Percentiles rank a stretch among this genome's conserved stretches.
phyloP scores from a whole-genome alignment of 495 filamentous ascomycete species.

The Aspergillus baeticus region DNA sequence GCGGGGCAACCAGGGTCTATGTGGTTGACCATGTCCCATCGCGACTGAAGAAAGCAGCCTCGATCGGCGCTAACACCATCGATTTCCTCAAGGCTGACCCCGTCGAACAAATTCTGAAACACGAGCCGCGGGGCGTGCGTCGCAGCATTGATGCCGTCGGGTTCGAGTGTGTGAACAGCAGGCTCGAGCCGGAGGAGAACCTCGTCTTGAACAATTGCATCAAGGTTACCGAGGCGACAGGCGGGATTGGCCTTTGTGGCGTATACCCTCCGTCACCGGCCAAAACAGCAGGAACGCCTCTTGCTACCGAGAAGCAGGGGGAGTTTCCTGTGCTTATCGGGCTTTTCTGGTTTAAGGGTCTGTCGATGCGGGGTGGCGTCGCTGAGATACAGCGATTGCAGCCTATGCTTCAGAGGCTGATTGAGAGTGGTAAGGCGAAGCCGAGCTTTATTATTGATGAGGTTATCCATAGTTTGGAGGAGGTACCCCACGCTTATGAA shows the following conservation, averaged over 20 bases:
- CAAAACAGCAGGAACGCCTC: neutral
- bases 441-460: conserved; percentile 12
- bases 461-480: conserved; percentile 6
- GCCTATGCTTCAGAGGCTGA: conserved; percentile 5
- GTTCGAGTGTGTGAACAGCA: conserved; percentile 6
- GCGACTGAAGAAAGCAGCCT: conserved; percentile 9
- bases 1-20: conserved; percentile 34
- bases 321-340: conserved; percentile 6
- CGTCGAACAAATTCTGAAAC: conserved; percentile 11
- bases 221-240: conserved; percentile 34
- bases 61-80: conserved; percentile 17
- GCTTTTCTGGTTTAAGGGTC: neutral
- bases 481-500: conserved; percentile 6
- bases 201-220: conserved; percentile 37
- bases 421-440: conserved; percentile 9
- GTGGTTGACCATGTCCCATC: conserved; percentile 11
- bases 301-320: neutral
- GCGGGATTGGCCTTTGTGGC: conserved; percentile 40
- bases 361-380: neutral
- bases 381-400: conserved; percentile 4
- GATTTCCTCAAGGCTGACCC: conserved; percentile 13
- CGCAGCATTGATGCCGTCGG: conserved; percentile 18
- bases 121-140: conserved; percentile 13
- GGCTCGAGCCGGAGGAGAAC: conserved; percentile 33
- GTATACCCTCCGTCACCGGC: conserved; percentile 17